phyloP scores from a whole-genome alignment of 2,329 filamentous ascomycete genomes.

The Botrytis aclada region DNA sequence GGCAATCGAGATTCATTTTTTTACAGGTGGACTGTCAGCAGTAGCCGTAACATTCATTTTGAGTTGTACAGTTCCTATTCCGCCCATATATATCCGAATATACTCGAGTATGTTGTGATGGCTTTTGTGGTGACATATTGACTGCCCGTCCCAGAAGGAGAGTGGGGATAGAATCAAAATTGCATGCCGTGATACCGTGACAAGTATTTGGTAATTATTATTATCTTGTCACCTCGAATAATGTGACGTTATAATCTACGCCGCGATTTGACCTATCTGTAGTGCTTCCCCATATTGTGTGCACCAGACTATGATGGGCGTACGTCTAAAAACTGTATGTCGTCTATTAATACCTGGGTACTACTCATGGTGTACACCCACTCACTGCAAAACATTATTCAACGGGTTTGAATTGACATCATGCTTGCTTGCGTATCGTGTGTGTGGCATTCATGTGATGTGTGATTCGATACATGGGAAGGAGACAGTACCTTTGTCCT shows the following conservation, averaged over 20 bases:
- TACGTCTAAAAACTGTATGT: background rate
- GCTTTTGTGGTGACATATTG: background rate
- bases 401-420: conserved; percentile 4
- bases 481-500: background rate
- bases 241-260: background rate
- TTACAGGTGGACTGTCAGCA: background rate
- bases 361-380: background rate
- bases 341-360: background rate
- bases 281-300: background rate
- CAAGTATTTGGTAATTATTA: background rate
- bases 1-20: background rate
- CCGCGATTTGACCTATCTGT: background rate
- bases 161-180: background rate
- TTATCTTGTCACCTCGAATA: background rate
- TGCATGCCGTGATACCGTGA: background rate
- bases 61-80: background rate
- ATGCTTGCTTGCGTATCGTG: background rate
- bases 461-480: background rate
- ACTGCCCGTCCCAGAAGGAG: background rate
- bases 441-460: conserved; percentile 1
- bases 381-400: background rate
- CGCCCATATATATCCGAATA: background rate
- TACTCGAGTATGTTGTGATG: background rate
- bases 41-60: background rate
- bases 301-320: background rate